Base-by-base conservation (phyloP, 257 asterid species). In the Echium plantagineum region DNA sequence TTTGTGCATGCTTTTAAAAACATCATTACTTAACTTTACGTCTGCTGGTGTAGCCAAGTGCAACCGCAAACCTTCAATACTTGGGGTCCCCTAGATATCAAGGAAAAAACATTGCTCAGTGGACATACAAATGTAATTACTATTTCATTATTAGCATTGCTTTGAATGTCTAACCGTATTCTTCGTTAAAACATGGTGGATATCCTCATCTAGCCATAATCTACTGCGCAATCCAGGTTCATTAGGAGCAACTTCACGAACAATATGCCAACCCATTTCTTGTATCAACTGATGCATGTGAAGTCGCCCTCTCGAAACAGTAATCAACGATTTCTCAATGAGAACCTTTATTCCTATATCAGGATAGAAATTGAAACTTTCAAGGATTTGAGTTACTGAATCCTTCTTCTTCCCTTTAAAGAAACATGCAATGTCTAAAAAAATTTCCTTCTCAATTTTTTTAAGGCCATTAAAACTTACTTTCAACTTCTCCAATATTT, bases 181-280 rank as follows among this genome's bases (percentile, higher is more conserved):
- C 49, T 63, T 32, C n/a, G 15, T 57, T 30, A 69, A 42, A 19
- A 48, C 63, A 17, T 58, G 58, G 15, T 18, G 18, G 16, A 49
- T 12, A 54, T 60, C 66, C 7, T 21, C 22, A 61, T 10, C 21
- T 1, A 21, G 19, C 67, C 63, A 68, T 2, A 68, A 19, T 55
- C 72, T 24, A 22, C 62, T 52, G 17, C 63, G 51, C 30, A 61
- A 26, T n/a, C 72, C 72, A 1, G 67, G 58, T 12, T 61, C 38
- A 42, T 61, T 55, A 6, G 53, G 30, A 17, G 63, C 54, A 30
- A 55, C 66, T 46, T 68, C 62, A 20, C 62, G 55, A 31, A 46
- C 51, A 8, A 66, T 59, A 12, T 54, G 63, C 28, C 67, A 35
- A 13, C 72, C 72, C 66, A 61, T 54, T 31, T 68, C 72, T 48